These are phyloP conservation scores for Chytriomyces sp. DNA, from an alignment of 192 early-diverging fungal genomes.

Conservation along the genomic window DNA sequence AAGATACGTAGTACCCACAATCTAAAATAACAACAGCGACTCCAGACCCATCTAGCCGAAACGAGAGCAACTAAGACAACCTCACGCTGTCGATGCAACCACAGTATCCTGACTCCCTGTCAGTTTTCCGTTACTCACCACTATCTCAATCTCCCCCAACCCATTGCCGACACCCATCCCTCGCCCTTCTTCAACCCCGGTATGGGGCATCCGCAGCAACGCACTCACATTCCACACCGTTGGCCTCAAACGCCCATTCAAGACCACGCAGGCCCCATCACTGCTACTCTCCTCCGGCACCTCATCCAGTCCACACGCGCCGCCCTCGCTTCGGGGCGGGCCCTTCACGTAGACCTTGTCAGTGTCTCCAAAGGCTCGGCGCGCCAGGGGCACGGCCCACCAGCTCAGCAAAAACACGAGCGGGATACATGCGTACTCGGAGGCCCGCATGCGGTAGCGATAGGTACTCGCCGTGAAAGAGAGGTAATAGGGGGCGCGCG, in stretches of 20 bases:
- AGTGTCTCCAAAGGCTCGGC: not conserved
- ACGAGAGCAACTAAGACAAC: no score
- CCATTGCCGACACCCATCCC: no score
- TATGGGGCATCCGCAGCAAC: not conserved
- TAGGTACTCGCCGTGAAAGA: conserved; percentile 15
- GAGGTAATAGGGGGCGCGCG: conserved; percentile 15
- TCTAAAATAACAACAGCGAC: no score
- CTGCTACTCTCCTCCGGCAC: not conserved
- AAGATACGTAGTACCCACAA: no score
- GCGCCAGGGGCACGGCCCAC: conserved; percentile 8
- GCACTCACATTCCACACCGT: conserved; percentile 22
- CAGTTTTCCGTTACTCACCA: no score
- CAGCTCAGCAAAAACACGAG: not conserved
- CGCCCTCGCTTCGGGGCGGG: conserved; percentile 7
- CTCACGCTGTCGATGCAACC: no score
- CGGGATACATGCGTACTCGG: conserved; percentile 2
- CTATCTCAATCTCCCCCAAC: no score
- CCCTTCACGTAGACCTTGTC: not conserved
- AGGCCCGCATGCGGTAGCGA: not conserved
- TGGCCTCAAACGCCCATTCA: conserved; percentile 9
- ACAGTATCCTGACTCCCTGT: no score
- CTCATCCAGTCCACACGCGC: no score
- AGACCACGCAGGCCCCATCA: conserved; percentile 2
- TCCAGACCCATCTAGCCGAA: no score
- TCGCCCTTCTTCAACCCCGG: not conserved